phyloP scores from a whole-genome alignment of 306 rosid species.

The Begonia masoniana region DNA sequence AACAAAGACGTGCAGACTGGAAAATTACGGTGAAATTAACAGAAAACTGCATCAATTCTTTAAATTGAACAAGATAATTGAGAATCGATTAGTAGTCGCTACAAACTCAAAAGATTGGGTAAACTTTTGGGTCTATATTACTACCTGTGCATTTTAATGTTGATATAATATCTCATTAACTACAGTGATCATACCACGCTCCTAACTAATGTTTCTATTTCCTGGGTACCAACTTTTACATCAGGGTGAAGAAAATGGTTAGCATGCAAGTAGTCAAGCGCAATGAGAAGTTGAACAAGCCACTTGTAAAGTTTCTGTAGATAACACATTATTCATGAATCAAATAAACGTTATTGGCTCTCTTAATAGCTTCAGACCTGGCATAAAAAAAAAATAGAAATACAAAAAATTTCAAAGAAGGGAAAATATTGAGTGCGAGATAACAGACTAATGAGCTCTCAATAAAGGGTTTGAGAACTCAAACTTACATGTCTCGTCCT shows the following conservation, averaged over 20 bases:
- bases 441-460: neutral
- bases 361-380: conserved; percentile 47
- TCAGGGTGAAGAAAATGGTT: conserved; percentile 53
- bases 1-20: too few relatives aligned
- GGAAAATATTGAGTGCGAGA: too few relatives aligned
- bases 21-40: too few relatives aligned
- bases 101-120: too few relatives aligned
- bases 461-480: neutral
- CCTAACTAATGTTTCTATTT: conserved; percentile 3
- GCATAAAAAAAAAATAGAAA: conserved; percentile 1
- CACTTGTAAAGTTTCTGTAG: conserved; percentile 44
- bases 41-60: too few relatives aligned
- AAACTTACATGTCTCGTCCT: conserved; percentile 48
- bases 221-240: conserved; percentile 32
- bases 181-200: too few relatives aligned
- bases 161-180: too few relatives aligned
- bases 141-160: too few relatives aligned
- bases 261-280: conserved; percentile 44
- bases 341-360: conserved; percentile 22
- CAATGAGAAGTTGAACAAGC: conserved; percentile 48
- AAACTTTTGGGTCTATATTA: too few relatives aligned
- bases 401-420: too few relatives aligned
- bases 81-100: too few relatives aligned
- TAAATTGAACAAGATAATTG: too few relatives aligned
- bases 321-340: neutral